Conservation (phyloP, 306 rosid genomes). For the Fragaria nilgerrensis region DNA sequence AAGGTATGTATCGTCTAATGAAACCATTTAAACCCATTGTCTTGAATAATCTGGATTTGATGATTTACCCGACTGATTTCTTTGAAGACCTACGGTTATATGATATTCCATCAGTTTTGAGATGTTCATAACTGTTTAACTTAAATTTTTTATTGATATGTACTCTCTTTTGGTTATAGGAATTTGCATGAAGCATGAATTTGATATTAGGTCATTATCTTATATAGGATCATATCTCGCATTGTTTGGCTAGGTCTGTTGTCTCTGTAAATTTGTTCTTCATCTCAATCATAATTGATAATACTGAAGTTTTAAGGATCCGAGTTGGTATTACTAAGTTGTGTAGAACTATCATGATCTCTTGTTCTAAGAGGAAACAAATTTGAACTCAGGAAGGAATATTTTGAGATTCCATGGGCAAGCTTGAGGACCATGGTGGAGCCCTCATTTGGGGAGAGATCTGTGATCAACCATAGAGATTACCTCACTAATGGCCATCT, state of each 20-base stretch:
- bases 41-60: neutral
- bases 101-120: neutral
- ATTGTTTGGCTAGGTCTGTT: neutral
- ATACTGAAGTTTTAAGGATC: neutral
- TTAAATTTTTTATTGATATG: neutral
- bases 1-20: neutral
- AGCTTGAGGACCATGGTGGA: constrained; percentile 78
- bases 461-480: constrained; percentile 60
- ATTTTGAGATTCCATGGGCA: constrained; percentile 85
- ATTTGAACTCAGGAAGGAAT: constrained; percentile 64
- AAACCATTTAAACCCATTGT: neutral
- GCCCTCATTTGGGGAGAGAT: constrained; percentile 63
- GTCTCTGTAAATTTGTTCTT: neutral
- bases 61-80: neutral
- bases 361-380: constrained; percentile 13
- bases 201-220: neutral
- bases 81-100: neutral
- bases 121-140: neutral
- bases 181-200: constrained; percentile 1
- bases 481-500: constrained; percentile 51
- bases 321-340: neutral
- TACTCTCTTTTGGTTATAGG: neutral
- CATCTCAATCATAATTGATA: neutral
- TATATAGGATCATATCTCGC: neutral
- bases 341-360: neutral